Evolutionary conservation across 768 basidiomycete genomes (phyloP), one percentile per base, ranked within the genome.

Genomic region (Fomitopsis pulvina): DNA sequence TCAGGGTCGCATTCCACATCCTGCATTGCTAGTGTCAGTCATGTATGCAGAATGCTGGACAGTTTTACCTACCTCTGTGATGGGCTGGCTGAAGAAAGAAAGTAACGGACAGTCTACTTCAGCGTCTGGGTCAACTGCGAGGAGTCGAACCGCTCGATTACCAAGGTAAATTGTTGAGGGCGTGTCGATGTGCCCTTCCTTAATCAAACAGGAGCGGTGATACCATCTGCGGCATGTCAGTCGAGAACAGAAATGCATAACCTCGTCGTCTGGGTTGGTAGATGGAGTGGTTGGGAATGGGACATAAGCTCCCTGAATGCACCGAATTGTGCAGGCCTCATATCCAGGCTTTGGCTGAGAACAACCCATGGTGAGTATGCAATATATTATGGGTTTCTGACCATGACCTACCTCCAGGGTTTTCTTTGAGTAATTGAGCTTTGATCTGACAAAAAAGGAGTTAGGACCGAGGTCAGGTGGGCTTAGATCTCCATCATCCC

Each of bases 171-270:
- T 20, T 12, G 40, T 11, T 1, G 44, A 0, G 3, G 53, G 48
- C 2, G 29, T 22, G 7, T 26, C 25, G 27, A 52, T 40, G 30
- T 49, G 12, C 4, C 32, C 16, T 40, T 22, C 27, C 6, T 1
- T 14, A 2, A 8, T 2, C 2, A 60, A 48, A 28, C 58, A 60
- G 1, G 42, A 47, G 1, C 12, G 6, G 30, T 60, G 58, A 41
- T 57, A 57, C 58, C 58, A 60, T 14, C 47, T 51, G 6, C 55
- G 51, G 44, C 58, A 60, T 0, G 32, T 42, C 3, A 46, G 40
- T n/a, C 56, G 45, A 1, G 58, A 53, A 21, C 58, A 60, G 38
- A 57, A 57, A 28, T 60, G 58, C 58, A 57, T 57, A 1, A 28
- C 22, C 21, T 55, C 53, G 21, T 18, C 14, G 2, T 22, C 41